phyloP scores from a whole-genome alignment of 306 rosid genomes.

The Rosa persica region DNA sequence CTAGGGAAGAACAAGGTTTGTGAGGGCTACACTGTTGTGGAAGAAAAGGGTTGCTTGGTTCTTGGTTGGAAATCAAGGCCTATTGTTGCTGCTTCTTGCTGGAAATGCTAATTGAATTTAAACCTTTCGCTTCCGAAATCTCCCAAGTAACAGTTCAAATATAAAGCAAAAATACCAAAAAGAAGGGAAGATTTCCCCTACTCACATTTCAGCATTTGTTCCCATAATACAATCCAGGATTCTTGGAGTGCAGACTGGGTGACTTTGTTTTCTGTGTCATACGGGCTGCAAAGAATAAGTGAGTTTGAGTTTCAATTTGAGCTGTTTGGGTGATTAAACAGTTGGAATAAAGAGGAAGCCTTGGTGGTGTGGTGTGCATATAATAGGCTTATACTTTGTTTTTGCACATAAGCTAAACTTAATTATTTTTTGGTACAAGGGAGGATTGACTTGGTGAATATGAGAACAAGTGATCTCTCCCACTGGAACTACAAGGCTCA shows the following conservation, averaged over 20 bases:
- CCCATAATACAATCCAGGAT: conserved; percentile 36
- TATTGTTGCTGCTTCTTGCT: conserved; percentile 83
- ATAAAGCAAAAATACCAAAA: not conserved
- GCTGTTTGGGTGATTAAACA: conserved; percentile 29
- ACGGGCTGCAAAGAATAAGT: conserved; percentile 22
- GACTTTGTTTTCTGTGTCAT: conserved; percentile 9
- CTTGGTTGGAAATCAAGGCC: conserved; percentile 93
- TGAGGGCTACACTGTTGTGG: conserved; percentile 68
- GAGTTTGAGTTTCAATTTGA: conserved; percentile 31
- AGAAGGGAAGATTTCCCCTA: not conserved
- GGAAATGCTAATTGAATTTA: conserved; percentile 62
- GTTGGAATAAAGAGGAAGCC: conserved; percentile 45
- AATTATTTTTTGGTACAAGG: not conserved
- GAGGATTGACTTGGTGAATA: not conserved
- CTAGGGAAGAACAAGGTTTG: conserved; percentile 46
- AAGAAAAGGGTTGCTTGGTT: conserved; percentile 86
- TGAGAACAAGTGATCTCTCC: not conserved
- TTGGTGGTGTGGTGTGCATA: conserved; percentile 38
- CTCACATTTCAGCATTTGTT: conserved; percentile 9
- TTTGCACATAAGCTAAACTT: not conserved
- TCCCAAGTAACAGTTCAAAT: not conserved
- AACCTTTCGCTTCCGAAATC: not conserved
- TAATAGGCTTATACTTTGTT: not conserved
- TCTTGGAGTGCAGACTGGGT: conserved; percentile 20
- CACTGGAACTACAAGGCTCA: not conserved